These are phyloP conservation scores for Leccinellum luteum DNA, from an alignment of 768 basidiomycete genomes.

Conservation along the genomic window DNA sequence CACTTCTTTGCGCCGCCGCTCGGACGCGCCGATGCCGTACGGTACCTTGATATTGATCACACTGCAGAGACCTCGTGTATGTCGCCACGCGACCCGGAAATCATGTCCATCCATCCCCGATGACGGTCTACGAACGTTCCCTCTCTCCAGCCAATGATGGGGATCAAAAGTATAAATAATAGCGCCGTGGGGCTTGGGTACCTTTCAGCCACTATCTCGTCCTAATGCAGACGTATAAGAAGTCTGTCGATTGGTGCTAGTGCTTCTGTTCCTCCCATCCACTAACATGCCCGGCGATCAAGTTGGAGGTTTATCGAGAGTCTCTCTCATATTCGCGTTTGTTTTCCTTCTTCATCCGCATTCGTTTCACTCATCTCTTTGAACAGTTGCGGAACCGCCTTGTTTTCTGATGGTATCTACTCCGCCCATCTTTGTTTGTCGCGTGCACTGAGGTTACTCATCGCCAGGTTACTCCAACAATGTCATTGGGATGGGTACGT, in stretches of 20 bases:
- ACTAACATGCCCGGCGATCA: conserved; percentile 16
- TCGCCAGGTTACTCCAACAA: conserved; percentile 73
- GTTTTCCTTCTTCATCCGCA: conserved; percentile 28
- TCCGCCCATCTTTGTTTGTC: not conserved
- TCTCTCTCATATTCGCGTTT: conserved; percentile 85
- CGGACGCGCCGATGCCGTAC: not conserved
- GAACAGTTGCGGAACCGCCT: conserved; percentile 76
- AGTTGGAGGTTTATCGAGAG: conserved; percentile 39
- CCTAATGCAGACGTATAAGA: conserved; percentile 13
- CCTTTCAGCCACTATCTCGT: not conserved
- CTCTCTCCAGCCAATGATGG: conserved; percentile 12
- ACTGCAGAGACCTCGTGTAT: not conserved
- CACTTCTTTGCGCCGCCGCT: not conserved
- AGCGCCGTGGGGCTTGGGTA: not conserved
- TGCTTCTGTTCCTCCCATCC: not conserved
- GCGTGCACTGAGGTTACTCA: conserved; percentile 2
- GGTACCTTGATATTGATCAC: not conserved
- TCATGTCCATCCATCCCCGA: not conserved
- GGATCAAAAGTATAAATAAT: not conserved
- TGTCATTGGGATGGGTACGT: conserved; percentile 73
- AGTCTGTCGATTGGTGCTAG: not conserved
- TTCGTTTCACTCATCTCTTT: not conserved
- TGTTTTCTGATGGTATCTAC: conserved; percentile 76
- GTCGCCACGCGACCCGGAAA: not conserved
- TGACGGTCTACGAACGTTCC: conserved; percentile 25